Conservation (phyloP, 2,329 filamentous ascomycete species). For the Leptographium radiaticola region DNA sequence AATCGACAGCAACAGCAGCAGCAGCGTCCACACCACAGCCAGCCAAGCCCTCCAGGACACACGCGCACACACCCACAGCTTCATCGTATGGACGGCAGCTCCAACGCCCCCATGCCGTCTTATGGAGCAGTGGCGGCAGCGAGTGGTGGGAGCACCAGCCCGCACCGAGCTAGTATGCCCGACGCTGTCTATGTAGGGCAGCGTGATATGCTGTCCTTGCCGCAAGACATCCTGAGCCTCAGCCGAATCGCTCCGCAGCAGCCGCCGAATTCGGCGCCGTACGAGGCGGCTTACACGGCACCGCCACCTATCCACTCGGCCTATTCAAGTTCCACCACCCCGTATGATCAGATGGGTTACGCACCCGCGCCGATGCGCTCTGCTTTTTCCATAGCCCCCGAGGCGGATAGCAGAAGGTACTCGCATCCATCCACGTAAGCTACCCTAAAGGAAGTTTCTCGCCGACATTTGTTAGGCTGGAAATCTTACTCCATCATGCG, state of each 20-base stretch:
- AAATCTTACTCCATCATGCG: too few species aligned
- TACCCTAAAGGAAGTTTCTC: neutral
- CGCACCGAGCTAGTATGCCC: constrained; percentile 42
- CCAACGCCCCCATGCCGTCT: constrained; percentile 50
- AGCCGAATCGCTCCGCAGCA: constrained; percentile 44
- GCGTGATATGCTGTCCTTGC: constrained; percentile 55
- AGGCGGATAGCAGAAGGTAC: constrained; percentile 23
- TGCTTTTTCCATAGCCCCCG: constrained; percentile 28
- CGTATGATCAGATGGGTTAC: constrained; percentile 69
- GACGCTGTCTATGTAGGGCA: constrained; percentile 41
- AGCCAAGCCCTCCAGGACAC: neutral
- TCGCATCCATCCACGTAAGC: neutral
- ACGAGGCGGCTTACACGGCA: constrained; percentile 56
- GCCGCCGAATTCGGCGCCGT: constrained; percentile 47
- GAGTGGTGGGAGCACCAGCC: constrained; percentile 40
- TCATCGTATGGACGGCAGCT: constrained; percentile 11
- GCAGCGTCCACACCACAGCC: constrained; percentile 1
- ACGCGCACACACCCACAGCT: neutral
- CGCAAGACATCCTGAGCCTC: constrained; percentile 61
- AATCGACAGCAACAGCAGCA: constrained; percentile 1
- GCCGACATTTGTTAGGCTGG: neutral
- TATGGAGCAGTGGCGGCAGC: constrained; percentile 37
- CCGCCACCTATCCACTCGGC: constrained; percentile 53
- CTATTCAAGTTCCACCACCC: constrained; percentile 52
- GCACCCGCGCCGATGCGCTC: constrained; percentile 50